phyloP scores from a whole-genome alignment of 176 grass and related monocot genomes.

The Thalia dealbata region DNA sequence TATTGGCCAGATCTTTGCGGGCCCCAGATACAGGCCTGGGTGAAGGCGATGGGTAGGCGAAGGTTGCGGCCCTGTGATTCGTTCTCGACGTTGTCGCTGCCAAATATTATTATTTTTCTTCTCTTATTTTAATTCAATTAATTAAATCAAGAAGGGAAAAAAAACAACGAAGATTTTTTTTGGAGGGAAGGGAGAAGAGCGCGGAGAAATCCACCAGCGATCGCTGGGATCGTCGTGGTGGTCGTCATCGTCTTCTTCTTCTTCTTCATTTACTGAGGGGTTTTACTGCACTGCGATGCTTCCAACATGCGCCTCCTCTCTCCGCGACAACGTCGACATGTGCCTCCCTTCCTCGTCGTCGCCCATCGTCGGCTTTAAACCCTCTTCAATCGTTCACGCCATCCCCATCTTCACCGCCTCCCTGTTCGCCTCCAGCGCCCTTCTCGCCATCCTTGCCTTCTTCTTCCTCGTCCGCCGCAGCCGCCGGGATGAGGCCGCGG shows the following conservation, averaged over 20 bases:
- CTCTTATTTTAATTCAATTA: too few relatives aligned
- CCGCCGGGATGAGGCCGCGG: background rate
- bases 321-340: background rate
- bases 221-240: background rate
- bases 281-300: background rate
- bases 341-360: background rate
- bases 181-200: too few relatives aligned
- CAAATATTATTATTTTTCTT: too few relatives aligned
- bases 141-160: too few relatives aligned
- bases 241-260: background rate
- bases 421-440: background rate
- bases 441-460: background rate
- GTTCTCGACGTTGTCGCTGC: too few relatives aligned
- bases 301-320: background rate
- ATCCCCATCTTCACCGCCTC: background rate
- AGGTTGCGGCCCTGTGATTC: too few relatives aligned
- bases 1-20: too few relatives aligned
- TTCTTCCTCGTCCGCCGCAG: background rate
- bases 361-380: background rate
- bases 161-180: too few relatives aligned
- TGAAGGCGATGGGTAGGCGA: too few relatives aligned
- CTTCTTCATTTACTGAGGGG: background rate
- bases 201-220: too few relatives aligned
- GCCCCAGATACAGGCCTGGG: too few relatives aligned
- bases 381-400: background rate